A percentile compares a stretch with the other conserved stretches of the same genome.
Conservation (phyloP, 2,329 filamentous ascomycete genomes). For the Aspergillaceae sp. region DNA sequence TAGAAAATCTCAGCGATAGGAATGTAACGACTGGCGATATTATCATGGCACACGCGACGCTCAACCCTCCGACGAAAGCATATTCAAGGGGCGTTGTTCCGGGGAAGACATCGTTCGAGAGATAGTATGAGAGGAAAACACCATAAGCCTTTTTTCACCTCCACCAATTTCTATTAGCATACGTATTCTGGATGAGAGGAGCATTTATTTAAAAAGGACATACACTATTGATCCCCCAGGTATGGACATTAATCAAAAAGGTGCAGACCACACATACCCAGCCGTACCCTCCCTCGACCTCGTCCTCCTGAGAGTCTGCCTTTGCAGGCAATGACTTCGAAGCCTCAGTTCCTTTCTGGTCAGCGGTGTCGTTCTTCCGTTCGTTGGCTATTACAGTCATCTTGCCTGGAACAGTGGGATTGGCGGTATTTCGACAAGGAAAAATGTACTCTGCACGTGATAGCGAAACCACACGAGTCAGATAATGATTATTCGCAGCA, state of each 20-base stretch:
- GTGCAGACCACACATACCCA: conserved; percentile 51
- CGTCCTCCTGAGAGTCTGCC: too few species aligned
- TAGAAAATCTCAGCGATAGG: conserved; percentile 46
- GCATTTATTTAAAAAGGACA: conserved; percentile 11
- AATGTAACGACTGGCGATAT: conserved; percentile 50
- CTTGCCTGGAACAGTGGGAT: too few species aligned
- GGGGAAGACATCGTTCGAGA: conserved; percentile 47
- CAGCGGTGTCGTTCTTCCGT: too few species aligned
- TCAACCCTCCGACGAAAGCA: conserved; percentile 53
- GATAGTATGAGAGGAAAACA: conserved; percentile 54
- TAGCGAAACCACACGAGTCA: too few species aligned
- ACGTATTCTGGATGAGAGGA: background rate
- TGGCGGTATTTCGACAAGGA: too few species aligned
- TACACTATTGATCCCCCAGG: conserved; percentile 65
- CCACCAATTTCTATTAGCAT: background rate
- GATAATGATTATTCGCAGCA: too few species aligned
- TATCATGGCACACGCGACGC: conserved; percentile 50
- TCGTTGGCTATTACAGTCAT: too few species aligned
- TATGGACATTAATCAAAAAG: conserved; percentile 58
- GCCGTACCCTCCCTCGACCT: conserved; percentile 50
- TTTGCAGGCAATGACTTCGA: too few species aligned
- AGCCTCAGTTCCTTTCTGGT: too few species aligned
- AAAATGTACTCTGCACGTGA: too few species aligned
- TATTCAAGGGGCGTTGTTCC: conserved; percentile 48
- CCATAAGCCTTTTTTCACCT: conserved; percentile 35